A percentile compares a stretch with the other conserved stretches of the same genome.
These are phyloP conservation scores for Spathaspora girioi DNA, from an alignment of 805 yeast genomes.

Conservation along the genomic window DNA sequence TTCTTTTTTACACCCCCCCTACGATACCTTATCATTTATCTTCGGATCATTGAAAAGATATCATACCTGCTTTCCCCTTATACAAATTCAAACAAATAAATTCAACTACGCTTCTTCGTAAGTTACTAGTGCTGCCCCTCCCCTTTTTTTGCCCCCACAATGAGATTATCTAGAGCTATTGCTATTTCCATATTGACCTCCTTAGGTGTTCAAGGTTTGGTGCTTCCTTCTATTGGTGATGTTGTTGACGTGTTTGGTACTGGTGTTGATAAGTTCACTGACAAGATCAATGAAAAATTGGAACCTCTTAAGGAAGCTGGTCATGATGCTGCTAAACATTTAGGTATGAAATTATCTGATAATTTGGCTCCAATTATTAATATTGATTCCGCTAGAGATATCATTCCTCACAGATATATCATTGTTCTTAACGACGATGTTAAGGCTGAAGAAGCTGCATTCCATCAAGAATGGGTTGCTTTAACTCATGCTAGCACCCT, in stretches of 20 bases:
- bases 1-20: not conserved
- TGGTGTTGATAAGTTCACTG: conserved; percentile 11
- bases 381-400: conserved; percentile 36
- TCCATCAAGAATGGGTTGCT: conserved; percentile 68
- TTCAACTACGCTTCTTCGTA: not conserved
- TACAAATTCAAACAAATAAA: not conserved
- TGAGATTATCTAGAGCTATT: conserved; percentile 39
- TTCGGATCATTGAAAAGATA: not conserved
- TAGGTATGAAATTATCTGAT: conserved; percentile 9
- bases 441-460: conserved; percentile 47
- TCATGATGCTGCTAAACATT: conserved; percentile 7
- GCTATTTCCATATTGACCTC: conserved; percentile 41
- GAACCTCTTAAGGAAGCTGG: conserved; percentile 1
- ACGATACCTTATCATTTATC: not conserved
- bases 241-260: conserved; percentile 36
- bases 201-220: conserved; percentile 44
- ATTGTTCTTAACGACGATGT: conserved; percentile 74
- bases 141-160: conserved; percentile 6
- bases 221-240: conserved; percentile 54
- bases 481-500: conserved; percentile 47
- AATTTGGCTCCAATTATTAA: conserved; percentile 47
- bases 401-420: conserved; percentile 76
- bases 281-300: conserved; percentile 4
- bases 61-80: not conserved
- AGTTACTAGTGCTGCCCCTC: not conserved